Evolutionary conservation across 331 rosid species (phyloP), one percentile per base, ranked within the genome.

Genomic region (Acacia pycnantha): DNA sequence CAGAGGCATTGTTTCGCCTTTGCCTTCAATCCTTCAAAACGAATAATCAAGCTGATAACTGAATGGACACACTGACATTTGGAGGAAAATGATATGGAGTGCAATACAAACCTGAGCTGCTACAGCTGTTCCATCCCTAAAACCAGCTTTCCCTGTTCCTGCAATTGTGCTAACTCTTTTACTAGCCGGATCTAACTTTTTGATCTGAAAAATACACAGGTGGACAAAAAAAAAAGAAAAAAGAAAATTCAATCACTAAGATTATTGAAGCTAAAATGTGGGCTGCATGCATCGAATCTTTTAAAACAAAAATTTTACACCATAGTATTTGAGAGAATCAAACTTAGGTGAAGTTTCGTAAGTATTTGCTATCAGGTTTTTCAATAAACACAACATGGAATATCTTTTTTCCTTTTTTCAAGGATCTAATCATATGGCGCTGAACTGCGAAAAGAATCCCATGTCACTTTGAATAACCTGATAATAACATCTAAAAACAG

Each of bases 81-180:
- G 44, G 79, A 40, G 51, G 59, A 79, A 56, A 48, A 78, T 74
- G 80, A 84, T 29, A 65, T 18, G 78, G 31, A 18, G 77, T 27
- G 71, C 29, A 64, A 22, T 46, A 29, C 84, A 71, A 84, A 95
- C 99, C 98, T 95, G 99, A 73, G 97, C 93, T 85, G 78, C 81
- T 74, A 85, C 71, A 68, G 96, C 90, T 51, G 70, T 72, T 81
- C 99, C 97, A 70, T 95, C 98, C 85, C 87, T 88, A 84, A 93
- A 93, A 84, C 98, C 99, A 80, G 99, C 96, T 90, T 90, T 93
- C 53, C 99, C 98, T 26, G 92, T 93, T 68, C 98, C 99, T 37
- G 94, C 94, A 82, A 95, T 61, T 75, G 98, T 95, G 84, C 80
- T 88, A 80, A 95, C 99, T 82, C 87, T 87, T 89, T 87, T 90